A percentile compares a stretch with the other conserved stretches of the same genome.
Evolutionary conservation across 331 rosid genomes (phyloP).

Genomic region (Pyracantha coccinea): DNA sequence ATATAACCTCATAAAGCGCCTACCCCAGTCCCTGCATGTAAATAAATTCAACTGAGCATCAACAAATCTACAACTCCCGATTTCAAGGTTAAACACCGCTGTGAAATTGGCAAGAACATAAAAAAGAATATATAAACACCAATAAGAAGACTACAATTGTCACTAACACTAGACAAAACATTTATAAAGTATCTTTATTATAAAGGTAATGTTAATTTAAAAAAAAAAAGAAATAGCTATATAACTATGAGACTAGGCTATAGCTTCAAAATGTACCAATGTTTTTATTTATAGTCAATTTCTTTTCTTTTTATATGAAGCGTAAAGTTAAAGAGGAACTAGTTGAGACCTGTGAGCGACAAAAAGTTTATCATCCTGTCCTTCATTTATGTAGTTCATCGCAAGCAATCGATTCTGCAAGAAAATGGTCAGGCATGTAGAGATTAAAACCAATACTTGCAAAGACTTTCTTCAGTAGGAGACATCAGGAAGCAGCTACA

Average conservation of each 20-base stretch:
- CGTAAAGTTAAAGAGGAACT: conserved; percentile 10
- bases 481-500: background rate
- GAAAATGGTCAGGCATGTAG: background rate
- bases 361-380: conserved; percentile 74
- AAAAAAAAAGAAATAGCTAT: background rate
- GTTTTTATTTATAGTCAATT: background rate
- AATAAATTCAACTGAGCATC: background rate
- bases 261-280: background rate
- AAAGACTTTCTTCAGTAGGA: background rate
- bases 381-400: conserved; percentile 90
- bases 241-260: background rate
- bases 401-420: conserved; percentile 95
- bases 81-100: background rate
- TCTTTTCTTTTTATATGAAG: background rate
- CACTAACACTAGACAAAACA: background rate
- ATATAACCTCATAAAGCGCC: conserved; percentile 80
- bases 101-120: background rate
- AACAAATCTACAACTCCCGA: background rate
- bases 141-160: background rate
- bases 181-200: background rate
- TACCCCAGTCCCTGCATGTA: conserved; percentile 90
- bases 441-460: background rate
- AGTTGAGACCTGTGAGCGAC: conserved; percentile 80
- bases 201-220: background rate
- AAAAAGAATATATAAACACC: background rate